These are phyloP conservation scores for Boletus sp. DNA, from an alignment of 1,284 basidiomycete species.

Conservation along the genomic window DNA sequence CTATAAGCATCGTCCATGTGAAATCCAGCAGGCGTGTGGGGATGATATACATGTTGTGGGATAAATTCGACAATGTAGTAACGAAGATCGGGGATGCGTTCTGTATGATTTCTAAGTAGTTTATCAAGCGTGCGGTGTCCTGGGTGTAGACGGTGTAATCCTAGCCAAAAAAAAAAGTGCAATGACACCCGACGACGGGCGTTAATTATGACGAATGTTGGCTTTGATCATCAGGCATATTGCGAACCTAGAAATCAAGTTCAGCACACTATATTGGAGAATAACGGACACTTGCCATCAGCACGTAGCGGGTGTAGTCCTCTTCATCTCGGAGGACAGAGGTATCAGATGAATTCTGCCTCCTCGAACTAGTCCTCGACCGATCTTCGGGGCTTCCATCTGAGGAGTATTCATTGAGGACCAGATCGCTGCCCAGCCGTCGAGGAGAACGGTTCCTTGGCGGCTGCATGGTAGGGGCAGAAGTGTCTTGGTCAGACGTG, in stretches of 20 bases:
- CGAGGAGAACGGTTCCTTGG: conserved; percentile 33
- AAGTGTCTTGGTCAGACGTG: conserved; percentile 18
- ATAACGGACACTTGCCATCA: conserved; percentile 43
- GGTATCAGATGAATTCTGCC: conserved; percentile 35
- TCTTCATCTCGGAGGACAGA: conserved; percentile 47
- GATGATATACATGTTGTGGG: conserved; percentile 17
- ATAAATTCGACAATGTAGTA: conserved; percentile 11
- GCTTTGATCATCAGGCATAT: conserved; percentile 42
- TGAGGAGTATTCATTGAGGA: conserved; percentile 34
- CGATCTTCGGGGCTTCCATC: conserved; percentile 40
- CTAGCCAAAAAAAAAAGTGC: no score
- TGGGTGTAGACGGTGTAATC: background rate
- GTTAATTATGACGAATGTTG: conserved; percentile 35
- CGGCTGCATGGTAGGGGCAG: conserved; percentile 25
- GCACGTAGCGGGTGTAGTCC: conserved; percentile 54
- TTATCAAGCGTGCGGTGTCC: conserved; percentile 9
- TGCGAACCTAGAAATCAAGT: conserved; percentile 41
- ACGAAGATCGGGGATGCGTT: conserved; percentile 7
- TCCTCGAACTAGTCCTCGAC: conserved; percentile 43
- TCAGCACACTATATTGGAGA: conserved; percentile 10
- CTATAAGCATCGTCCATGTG: conserved; percentile 15
- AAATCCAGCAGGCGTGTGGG: conserved; percentile 17
- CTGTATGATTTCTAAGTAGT: conserved; percentile 21
- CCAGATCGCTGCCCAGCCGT: conserved; percentile 17
- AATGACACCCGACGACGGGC: background rate